These are phyloP conservation scores for Prunus campanulata DNA, from an alignment of 306 rosid species.

Conservation along the genomic window DNA sequence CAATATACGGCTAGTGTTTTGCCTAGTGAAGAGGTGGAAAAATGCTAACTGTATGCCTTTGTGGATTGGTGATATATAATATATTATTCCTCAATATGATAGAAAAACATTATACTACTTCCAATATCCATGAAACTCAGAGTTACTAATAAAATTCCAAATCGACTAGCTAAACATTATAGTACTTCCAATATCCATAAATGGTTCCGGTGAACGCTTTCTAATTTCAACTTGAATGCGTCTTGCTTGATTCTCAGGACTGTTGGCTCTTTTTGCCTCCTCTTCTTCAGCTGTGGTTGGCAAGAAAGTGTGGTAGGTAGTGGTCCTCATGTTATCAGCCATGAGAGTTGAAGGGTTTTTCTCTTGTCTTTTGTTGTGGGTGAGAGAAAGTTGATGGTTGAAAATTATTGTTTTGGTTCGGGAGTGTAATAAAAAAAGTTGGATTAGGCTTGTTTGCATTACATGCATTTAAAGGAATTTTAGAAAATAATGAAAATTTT, in stretches of 20 bases:
- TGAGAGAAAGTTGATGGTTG: neutral
- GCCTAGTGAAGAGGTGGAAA: too few species aligned
- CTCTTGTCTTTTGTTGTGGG: neutral
- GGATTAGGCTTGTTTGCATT: neutral
- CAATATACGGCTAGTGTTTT: too few species aligned
- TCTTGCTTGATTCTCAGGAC: neutral
- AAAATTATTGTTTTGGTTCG: neutral
- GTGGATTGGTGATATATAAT: too few species aligned
- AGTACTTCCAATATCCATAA: neutral
- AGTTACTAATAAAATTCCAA: neutral
- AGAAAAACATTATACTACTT: neutral
- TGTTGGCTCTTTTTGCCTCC: neutral
- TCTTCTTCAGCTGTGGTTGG: neutral
- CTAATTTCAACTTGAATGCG: neutral
- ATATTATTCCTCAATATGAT: too few species aligned
- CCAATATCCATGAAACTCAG: neutral
- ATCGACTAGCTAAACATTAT: neutral
- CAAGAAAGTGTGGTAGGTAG: neutral
- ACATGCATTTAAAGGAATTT: too few species aligned
- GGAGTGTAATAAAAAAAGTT: neutral
- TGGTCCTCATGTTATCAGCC: neutral
- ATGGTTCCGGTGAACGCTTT: neutral
- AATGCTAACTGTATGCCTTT: too few species aligned
- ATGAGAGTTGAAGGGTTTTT: neutral
- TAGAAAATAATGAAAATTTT: too few species aligned